Conservation (phyloP, 208 protist genomes). For the Trypanosoma theileri region DNA sequence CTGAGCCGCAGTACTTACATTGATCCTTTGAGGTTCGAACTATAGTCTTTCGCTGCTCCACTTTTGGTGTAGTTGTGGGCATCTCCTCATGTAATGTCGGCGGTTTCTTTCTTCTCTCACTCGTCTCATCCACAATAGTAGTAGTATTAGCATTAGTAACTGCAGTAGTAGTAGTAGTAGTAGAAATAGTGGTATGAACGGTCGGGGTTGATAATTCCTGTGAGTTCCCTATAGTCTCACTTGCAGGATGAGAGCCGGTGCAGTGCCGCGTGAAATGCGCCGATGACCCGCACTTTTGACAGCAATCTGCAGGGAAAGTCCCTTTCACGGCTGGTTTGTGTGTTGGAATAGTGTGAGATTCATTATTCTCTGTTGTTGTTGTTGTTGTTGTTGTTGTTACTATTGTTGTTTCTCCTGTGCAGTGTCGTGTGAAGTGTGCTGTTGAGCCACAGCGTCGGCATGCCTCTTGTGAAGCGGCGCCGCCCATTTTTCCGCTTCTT, state of each 20-base stretch:
- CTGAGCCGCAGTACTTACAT: constrained; percentile 76
- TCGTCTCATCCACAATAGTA: not conserved
- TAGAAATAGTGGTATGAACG: not conserved
- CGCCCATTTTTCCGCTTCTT: not conserved
- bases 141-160: not conserved
- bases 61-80: not conserved
- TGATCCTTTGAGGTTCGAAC: constrained; percentile 70
- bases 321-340: not conserved
- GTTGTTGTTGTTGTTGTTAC: not conserved
- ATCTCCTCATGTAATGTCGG: not conserved
- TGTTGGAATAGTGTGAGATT: not conserved
- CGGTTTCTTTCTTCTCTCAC: too few relatives aligned
- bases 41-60: constrained; percentile 9
- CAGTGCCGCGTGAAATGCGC: constrained; percentile 49
- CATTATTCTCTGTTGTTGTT: not conserved
- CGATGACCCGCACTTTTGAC: constrained; percentile 41
- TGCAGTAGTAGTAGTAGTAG: constrained; percentile 1
- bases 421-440: constrained; percentile 19
- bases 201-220: not conserved
- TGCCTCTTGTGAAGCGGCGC: not conserved
- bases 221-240: not conserved
- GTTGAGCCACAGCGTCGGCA: constrained; percentile 15
- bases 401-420: not conserved
- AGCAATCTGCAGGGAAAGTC: constrained; percentile 34
- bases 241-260: constrained; percentile 23